Evolutionary conservation across 2,329 filamentous ascomycete genomes (phyloP).

Genomic region (Aspergillus vadensis): DNA sequence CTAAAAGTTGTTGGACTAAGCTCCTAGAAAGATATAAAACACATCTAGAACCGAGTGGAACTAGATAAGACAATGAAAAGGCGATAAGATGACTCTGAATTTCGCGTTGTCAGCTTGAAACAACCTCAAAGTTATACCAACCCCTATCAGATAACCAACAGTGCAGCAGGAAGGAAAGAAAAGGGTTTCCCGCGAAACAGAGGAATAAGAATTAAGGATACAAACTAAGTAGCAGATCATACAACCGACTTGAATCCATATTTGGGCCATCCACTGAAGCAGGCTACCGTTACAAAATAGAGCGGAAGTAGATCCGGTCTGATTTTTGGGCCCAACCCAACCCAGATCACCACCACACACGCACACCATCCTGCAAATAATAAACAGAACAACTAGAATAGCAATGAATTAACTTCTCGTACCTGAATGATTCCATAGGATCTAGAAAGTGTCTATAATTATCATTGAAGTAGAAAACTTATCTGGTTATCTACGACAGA

Average conservation of each 20-base stretch:
- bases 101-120: neutral
- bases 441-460: neutral
- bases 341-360: neutral
- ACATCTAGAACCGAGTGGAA: neutral
- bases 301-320: constrained; percentile 2
- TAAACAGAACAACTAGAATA: neutral
- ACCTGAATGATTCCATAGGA: neutral
- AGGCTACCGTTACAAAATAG: neutral
- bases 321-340: neutral
- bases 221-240: neutral
- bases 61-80: too few species aligned
- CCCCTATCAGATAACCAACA: neutral
- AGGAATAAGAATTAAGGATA: neutral
- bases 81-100: neutral
- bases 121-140: neutral
- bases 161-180: neutral
- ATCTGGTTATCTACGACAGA: too few species aligned
- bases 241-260: neutral
- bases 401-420: neutral
- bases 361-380: neutral
- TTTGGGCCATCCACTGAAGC: neutral
- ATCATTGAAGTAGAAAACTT: neutral
- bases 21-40: too few species aligned
- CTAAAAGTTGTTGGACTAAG: too few species aligned
- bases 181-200: too few species aligned